A percentile compares a stretch with the other conserved stretches of the same genome.
These are phyloP conservation scores for Penicillium tannophilum DNA, from an alignment of 495 filamentous ascomycete genomes.

Conservation along the genomic window DNA sequence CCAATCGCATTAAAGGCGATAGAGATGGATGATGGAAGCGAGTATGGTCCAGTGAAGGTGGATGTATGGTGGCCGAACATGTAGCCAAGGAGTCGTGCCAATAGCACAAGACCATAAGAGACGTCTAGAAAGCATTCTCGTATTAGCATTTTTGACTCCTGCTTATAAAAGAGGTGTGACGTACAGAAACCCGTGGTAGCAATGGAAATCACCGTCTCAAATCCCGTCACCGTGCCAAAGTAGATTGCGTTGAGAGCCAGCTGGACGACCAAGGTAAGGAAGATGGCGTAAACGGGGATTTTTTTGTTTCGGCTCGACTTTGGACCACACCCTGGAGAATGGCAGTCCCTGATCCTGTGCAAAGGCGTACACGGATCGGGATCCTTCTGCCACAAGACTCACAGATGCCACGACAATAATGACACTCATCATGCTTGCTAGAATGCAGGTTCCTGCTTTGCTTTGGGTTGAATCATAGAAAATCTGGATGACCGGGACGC, in stretches of 20 bases:
- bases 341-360: constrained; percentile 52
- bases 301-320: constrained; percentile 41
- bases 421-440: constrained; percentile 46
- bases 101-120: constrained; percentile 55
- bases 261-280: constrained; percentile 46
- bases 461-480: constrained; percentile 52
- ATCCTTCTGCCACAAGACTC: constrained; percentile 48
- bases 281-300: constrained; percentile 48
- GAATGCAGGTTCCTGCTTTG: constrained; percentile 43
- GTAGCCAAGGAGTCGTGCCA: constrained; percentile 49
- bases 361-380: constrained; percentile 50
- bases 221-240: constrained; percentile 55
- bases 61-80: constrained; percentile 35
- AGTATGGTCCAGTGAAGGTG: constrained; percentile 35
- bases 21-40: constrained; percentile 33
- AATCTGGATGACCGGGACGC: constrained; percentile 51
- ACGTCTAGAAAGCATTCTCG: constrained; percentile 34
- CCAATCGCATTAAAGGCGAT: constrained; percentile 49
- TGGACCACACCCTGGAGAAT: constrained; percentile 45
- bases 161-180: constrained; percentile 20
- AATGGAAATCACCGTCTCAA: constrained; percentile 57
- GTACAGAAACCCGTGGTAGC: constrained; percentile 57
- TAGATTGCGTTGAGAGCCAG: constrained; percentile 56
- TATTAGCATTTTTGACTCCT: constrained; percentile 12
- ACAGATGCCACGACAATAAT: constrained; percentile 45